Evolutionary conservation across 345 rosid species (phyloP), one percentile per base, ranked within the genome.

Genomic region (Erodium maritimum): DNA sequence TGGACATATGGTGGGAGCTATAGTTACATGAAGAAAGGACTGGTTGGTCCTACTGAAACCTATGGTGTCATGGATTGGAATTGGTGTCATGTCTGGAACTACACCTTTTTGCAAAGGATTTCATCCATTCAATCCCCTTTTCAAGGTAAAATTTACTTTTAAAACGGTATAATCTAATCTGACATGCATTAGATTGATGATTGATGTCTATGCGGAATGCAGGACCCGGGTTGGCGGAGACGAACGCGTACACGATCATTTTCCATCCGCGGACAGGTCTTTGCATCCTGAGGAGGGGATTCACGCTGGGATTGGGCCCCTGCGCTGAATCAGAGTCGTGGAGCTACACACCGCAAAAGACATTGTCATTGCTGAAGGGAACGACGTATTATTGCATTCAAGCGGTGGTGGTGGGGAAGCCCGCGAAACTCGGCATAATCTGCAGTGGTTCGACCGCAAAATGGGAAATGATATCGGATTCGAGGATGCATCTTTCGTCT

Each of bases 381-480:
- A 20, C n/a, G 19, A n/a, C n/a, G n/a, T n/a, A 53, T 20, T 57
- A 23, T 20, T 65, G 62, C 69, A 53, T 70, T 13, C 57, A 7
- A 21, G 74, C 74, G 3, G 7, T 22, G 0, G 56, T 42, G 23
- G 17, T 34, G 5, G 59, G 52, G 19, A 56, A 58, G 57, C 37
- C 59, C 14, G 56, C 20, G 13, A 45, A 0, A 0, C 58, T 56
- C 13, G 19, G 56, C 34, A 21, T 45, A 2, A 18, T 21, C 17
- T 45, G 42, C 1, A 54, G 23, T 6, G n/a, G n/a, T 53, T 59
- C 0, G 70, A n/a, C n/a, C n/a, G n/a, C n/a, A n/a, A n/a, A 50
- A 61, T 91, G 98, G 98, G 74, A 77, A 17, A 56, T 42, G 1
- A 72, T 80, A 50, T 81, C 98, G 0, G 90, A 83, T 48, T 86